A percentile compares a stretch with the other conserved stretches of the same genome.
phyloP scores from a whole-genome alignment of 1,284 basidiomycete genomes.

The Trichosporon faecale region DNA sequence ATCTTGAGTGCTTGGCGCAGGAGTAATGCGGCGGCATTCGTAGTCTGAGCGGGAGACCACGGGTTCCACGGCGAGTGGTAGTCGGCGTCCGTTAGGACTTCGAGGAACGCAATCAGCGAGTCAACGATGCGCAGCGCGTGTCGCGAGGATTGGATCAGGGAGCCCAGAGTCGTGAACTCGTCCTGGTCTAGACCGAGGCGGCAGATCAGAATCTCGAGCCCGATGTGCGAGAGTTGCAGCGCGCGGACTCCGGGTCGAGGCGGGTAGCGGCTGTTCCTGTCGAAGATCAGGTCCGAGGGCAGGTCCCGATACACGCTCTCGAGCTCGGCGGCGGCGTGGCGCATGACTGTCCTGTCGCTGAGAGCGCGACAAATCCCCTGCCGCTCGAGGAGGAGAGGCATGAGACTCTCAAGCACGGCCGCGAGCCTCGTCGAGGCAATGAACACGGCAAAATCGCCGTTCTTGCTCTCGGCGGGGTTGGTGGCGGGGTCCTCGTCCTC shows the following conservation, averaged over 20 bases:
- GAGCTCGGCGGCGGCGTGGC: constrained; percentile 20
- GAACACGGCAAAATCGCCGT: constrained; percentile 19
- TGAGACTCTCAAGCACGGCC: constrained; percentile 19
- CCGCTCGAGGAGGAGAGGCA: constrained; percentile 22
- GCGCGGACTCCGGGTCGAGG: constrained; percentile 9
- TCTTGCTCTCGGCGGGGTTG: background rate
- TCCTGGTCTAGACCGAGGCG: constrained; percentile 25
- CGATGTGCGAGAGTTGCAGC: constrained; percentile 21
- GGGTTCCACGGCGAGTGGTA: constrained; percentile 18
- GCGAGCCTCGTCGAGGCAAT: constrained; percentile 21
- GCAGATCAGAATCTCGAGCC: constrained; percentile 22
- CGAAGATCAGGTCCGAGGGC: constrained; percentile 18
- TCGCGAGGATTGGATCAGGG: constrained; percentile 12
- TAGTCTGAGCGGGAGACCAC: constrained; percentile 22
- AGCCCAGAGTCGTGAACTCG: constrained; percentile 15
- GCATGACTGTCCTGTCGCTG: constrained; percentile 15
- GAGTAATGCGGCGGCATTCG: constrained; percentile 21
- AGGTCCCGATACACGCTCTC: constrained; percentile 23
- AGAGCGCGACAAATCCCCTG: background rate
- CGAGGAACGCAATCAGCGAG: constrained; percentile 15
- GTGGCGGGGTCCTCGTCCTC: constrained; percentile 21
- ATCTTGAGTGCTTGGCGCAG: constrained; percentile 24
- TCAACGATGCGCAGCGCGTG: constrained; percentile 17
- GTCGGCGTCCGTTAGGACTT: constrained; percentile 15
- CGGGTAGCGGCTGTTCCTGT: background rate